Base-by-base conservation (phyloP, 2,329 filamentous ascomycete species). In the Cordyceps cicadae region DNA sequence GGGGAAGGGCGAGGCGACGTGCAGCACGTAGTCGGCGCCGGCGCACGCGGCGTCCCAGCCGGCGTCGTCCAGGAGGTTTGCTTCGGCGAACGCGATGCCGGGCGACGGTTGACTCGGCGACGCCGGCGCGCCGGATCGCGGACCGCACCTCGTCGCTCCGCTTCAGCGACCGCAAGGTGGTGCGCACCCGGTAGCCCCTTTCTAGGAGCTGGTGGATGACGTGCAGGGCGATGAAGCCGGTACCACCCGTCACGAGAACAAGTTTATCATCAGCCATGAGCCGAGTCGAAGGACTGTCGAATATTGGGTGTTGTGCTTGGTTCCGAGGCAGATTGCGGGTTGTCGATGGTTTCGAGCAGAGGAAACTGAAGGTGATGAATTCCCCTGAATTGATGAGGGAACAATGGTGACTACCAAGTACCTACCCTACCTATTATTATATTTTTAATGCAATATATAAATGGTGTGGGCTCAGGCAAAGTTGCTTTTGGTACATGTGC, bases 1-100 rank as follows among this genome's bases (percentile, higher is more conserved):
- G 1, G 69, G 62, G 41, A 74, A 74, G 1, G 72, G 72, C 9
- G 72, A 71, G 0, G 71, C 72, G 19, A 74, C 66, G 43, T 74
- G 73, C 58, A 72, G 67, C 15, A 75, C 69, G 2, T 69, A 67
- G 5, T 64, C 57, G 51, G 70, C 71, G 52, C 68, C 69, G 41
- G 64, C 54, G 49, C 70, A 66, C 17, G 71, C 67, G 7, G 65
- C 54, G 5, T 62, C 61, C 60, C 74, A 74, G 6, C 69, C 71
- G 39, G 39, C 15, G 45, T 65, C 53, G 26, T 63, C 57, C 6
- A 73, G 66, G 9, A 70, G 63, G 56, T 73, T 69, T 7, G 69
- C 69, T 51, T 70, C 69, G 32, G 69, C 69, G 19, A 74, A 65
- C 5, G 57, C 63, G 14, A 69, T 62, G 62, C 57, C 62, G 3